Conservation (phyloP, 257 asterid species). For the Cordia subcordata region DNA sequence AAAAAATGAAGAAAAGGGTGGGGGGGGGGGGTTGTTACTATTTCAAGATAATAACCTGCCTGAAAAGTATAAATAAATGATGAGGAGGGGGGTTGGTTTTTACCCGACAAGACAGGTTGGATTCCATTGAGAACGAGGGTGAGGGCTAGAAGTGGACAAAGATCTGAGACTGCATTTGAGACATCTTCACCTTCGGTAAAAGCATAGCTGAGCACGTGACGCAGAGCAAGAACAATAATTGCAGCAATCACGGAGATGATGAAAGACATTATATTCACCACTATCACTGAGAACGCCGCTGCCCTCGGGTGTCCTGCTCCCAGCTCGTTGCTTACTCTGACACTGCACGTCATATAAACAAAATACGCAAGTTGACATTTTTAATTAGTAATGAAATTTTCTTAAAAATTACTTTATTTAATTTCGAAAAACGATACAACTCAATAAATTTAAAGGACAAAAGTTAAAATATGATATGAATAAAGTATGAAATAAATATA, state of each 20-base stretch:
- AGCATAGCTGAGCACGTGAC: slow-evolving; percentile 25
- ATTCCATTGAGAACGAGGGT: slow-evolving; percentile 33
- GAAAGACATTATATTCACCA: slow-evolving; percentile 23
- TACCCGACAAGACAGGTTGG: slow-evolving; percentile 42
- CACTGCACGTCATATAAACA: slow-evolving; percentile 17
- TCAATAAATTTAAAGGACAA: too few relatives aligned
- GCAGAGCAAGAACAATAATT: slow-evolving; percentile 14
- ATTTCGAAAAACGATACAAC: too few relatives aligned
- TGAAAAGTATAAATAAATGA: too few relatives aligned
- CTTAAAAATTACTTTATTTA: too few relatives aligned
- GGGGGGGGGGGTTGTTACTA: too few relatives aligned
- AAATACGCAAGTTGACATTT: too few relatives aligned
- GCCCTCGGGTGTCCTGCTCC: slow-evolving; percentile 41
- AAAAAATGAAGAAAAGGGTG: too few relatives aligned
- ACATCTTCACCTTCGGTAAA: slow-evolving; percentile 39
- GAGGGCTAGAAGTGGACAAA: slow-evolving; percentile 31
- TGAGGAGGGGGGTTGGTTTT: too few relatives aligned
- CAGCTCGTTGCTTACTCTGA: slow-evolving; percentile 38
- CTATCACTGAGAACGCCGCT: slow-evolving; percentile 30
- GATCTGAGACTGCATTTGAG: slow-evolving; percentile 37
- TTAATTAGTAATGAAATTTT: too few relatives aligned
- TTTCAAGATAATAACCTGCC: too few relatives aligned
- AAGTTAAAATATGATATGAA: too few relatives aligned
- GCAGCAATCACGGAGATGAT: slow-evolving; percentile 22
- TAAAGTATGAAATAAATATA: too few relatives aligned